phyloP scores from a whole-genome alignment of 805 yeast species.

The Hanseniaspora vineae region DNA sequence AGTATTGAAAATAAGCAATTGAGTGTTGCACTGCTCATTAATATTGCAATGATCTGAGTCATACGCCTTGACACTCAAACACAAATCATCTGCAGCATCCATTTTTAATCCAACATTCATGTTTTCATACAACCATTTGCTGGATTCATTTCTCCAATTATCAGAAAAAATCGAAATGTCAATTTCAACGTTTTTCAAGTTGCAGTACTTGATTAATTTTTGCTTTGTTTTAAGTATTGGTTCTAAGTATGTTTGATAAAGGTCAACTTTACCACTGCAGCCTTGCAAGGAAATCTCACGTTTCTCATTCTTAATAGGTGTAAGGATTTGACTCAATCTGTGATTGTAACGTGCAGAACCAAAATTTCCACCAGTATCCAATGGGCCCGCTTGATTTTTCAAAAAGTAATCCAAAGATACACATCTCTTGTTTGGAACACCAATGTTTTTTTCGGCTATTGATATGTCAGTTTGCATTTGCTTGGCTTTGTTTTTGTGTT shows the following conservation, averaged over 20 bases:
- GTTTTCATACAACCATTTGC: constrained; percentile 23
- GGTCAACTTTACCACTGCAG: background rate
- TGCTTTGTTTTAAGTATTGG: background rate
- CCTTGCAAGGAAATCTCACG: background rate
- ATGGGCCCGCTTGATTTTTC: background rate
- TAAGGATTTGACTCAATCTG: no score
- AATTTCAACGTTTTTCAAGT: background rate
- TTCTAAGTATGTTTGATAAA: background rate
- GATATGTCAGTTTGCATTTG: constrained; percentile 31
- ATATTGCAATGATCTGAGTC: no score
- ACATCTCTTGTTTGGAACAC: constrained; percentile 19
- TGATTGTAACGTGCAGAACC: no score
- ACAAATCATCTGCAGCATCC: background rate
- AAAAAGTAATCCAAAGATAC: constrained; percentile 6
- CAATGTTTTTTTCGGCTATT: constrained; percentile 24
- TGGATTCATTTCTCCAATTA: constrained; percentile 20
- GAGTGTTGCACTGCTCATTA: constrained; percentile 11
- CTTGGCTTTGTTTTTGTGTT: constrained; percentile 25
- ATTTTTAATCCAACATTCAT: constrained; percentile 14
- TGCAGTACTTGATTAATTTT: background rate
- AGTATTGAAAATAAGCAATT: constrained; percentile 27
- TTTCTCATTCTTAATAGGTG: constrained; percentile 3
- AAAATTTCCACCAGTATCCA: background rate
- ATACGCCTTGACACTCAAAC: background rate
- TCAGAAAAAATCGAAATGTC: constrained; percentile 16